Percentiles rank a stretch among this genome's conserved stretches.
These are phyloP conservation scores for Eutrema heterophyllum DNA, from an alignment of 345 rosid species.

Conservation along the genomic window DNA sequence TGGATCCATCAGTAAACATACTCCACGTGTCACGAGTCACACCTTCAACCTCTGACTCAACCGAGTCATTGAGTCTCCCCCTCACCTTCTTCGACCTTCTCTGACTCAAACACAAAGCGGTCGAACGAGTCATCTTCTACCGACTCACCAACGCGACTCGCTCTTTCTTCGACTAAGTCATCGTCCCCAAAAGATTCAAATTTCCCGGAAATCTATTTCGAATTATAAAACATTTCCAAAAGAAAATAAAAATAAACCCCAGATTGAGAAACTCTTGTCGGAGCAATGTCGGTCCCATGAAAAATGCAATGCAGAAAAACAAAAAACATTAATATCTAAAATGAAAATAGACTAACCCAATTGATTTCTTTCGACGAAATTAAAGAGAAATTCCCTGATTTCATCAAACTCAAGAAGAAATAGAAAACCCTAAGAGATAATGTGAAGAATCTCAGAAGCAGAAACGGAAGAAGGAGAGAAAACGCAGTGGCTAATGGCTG, in stretches of 20 bases:
- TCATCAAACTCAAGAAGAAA: not conserved
- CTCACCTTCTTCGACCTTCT: no score
- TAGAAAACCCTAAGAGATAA: not conserved
- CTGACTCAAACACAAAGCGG: no score
- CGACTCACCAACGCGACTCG: no score
- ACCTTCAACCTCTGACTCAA: no score
- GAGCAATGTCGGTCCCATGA: slow-evolving; percentile 38
- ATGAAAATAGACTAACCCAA: slow-evolving; percentile 10
- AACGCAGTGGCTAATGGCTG: not conserved
- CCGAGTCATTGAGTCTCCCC: no score
- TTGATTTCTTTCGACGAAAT: not conserved
- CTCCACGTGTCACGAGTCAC: no score
- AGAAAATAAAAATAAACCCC: not conserved
- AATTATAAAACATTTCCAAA: not conserved
- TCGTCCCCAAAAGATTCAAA: not conserved
- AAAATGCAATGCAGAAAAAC: slow-evolving; percentile 12
- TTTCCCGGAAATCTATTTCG: not conserved
- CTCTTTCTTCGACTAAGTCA: no score
- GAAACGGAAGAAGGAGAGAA: not conserved
- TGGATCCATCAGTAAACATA: no score
- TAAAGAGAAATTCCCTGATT: no score
- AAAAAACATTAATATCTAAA: not conserved
- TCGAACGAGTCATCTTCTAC: no score
- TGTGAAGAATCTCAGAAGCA: not conserved
- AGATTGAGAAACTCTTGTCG: slow-evolving; percentile 31